These are phyloP conservation scores for Paraconiothyrium brasiliense DNA, from an alignment of 2,329 filamentous ascomycete species.

Conservation along the genomic window DNA sequence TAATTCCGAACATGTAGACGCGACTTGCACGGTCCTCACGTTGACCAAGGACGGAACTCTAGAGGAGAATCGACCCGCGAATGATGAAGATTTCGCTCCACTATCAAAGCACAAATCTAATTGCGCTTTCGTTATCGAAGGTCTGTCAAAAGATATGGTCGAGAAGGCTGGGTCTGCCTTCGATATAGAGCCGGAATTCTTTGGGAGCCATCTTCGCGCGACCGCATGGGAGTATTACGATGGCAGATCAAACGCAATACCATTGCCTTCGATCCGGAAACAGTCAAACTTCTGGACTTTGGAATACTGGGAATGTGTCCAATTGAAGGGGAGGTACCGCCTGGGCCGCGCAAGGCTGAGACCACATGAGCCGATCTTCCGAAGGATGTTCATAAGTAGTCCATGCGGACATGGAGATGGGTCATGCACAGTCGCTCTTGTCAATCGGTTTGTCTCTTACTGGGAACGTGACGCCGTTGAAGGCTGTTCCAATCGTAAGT, in stretches of 20 bases:
- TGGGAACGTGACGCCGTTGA: not conserved
- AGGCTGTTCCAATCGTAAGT: no score
- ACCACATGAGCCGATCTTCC: not conserved
- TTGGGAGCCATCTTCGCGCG: conserved; percentile 8
- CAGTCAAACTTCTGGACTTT: conserved; percentile 9
- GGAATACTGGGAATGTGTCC: conserved; percentile 8
- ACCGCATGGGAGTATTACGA: conserved; percentile 12
- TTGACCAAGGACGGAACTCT: not conserved
- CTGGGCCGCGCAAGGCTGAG: not conserved
- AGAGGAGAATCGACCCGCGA: not conserved
- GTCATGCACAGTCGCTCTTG: not conserved
- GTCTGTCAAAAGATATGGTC: not conserved
- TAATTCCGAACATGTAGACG: not conserved
- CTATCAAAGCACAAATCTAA: not conserved
- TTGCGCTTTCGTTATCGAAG: not conserved
- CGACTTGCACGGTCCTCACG: not conserved
- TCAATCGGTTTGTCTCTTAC: not conserved
- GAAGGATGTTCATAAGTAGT: not conserved
- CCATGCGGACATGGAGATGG: not conserved
- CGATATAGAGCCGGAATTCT: conserved; percentile 15
- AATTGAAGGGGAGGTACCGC: not conserved
- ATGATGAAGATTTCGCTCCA: not conserved
- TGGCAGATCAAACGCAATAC: conserved; percentile 8
- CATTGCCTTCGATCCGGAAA: conserved; percentile 8
- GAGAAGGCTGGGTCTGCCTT: conserved; percentile 9